A percentile compares a stretch with the other conserved stretches of the same genome.
Evolutionary conservation across 2,329 filamentous ascomycete species (phyloP).

Genomic region (Apiospora hydei): DNA sequence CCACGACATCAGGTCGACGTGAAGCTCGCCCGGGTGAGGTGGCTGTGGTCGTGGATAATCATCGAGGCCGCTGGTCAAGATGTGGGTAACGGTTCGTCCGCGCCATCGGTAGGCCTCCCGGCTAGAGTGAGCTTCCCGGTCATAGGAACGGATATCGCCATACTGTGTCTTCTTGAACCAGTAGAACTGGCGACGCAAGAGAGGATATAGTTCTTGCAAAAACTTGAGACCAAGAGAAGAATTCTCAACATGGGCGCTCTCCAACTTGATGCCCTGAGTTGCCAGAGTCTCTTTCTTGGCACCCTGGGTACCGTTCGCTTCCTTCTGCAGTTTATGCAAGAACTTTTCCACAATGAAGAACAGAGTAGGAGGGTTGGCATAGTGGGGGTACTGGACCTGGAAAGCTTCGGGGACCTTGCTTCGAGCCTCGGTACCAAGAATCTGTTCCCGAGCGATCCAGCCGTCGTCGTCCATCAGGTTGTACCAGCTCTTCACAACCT

Average conservation of each 20-base stretch:
- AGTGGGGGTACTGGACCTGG: conserved; percentile 94
- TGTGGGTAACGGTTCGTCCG: conserved; percentile 82
- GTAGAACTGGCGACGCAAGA: conserved; percentile 84
- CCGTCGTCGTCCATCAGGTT: conserved; percentile 95
- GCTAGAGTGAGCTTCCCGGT: conserved; percentile 82
- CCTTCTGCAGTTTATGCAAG: conserved; percentile 74
- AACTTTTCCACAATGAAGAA: conserved; percentile 89
- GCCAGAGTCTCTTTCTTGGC: conserved; percentile 53
- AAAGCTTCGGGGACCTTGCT: conserved; percentile 96
- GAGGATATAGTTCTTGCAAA: conserved; percentile 80
- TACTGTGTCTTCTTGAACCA: conserved; percentile 93
- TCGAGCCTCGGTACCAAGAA: conserved; percentile 87
- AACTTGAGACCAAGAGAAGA: conserved; percentile 73
- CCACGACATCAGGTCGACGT: conserved; percentile 95
- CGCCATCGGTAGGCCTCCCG: conserved; percentile 94
- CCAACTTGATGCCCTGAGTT: conserved; percentile 53
- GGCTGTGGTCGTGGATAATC: conserved; percentile 93
- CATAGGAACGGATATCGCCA: conserved; percentile 88
- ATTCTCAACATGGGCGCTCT: conserved; percentile 72
- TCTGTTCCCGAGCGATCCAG: conserved; percentile 97
- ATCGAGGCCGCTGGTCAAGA: conserved; percentile 89
- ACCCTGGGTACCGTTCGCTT: conserved; percentile 54
- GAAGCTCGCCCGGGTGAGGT: conserved; percentile 91
- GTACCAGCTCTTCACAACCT: conserved; percentile 96
- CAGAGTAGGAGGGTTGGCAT: conserved; percentile 94